These are phyloP conservation scores for Clathrospora elynae DNA, from an alignment of 2,329 filamentous ascomycete species.

Conservation along the genomic window DNA sequence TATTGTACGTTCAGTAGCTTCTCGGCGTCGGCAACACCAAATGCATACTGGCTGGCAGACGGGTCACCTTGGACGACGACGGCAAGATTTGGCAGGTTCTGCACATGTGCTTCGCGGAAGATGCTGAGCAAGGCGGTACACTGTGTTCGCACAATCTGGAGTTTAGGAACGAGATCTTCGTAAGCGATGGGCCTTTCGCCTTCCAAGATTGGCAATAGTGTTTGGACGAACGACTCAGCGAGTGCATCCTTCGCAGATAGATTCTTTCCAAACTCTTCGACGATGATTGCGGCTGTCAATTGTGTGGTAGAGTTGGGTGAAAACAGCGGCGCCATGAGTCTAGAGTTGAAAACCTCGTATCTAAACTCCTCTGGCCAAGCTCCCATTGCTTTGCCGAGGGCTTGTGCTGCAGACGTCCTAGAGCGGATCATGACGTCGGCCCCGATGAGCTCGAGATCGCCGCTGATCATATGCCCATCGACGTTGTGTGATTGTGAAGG, in stretches of 20 bases:
- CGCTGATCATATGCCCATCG: constrained; percentile 96
- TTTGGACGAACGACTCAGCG: constrained; percentile 64
- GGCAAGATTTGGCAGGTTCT: constrained; percentile 77
- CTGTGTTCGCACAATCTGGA: constrained; percentile 87
- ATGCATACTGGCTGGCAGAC: constrained; percentile 89
- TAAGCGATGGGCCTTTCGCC: constrained; percentile 81
- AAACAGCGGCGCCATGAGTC: constrained; percentile 68
- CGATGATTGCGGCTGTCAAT: constrained; percentile 77
- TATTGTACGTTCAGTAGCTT: constrained; percentile 86
- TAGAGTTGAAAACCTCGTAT: constrained; percentile 67
- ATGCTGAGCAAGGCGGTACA: constrained; percentile 88
- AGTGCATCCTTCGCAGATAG: constrained; percentile 53
- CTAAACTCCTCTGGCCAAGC: constrained; percentile 67
- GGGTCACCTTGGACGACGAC: constrained; percentile 93
- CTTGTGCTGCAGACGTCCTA: constrained; percentile 82
- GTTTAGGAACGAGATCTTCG: constrained; percentile 84
- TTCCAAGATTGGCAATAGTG: constrained; percentile 78
- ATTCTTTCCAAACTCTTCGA: constrained; percentile 83
- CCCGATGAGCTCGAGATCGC: constrained; percentile 92
- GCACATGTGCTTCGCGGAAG: constrained; percentile 71
- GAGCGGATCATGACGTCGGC: constrained; percentile 87
- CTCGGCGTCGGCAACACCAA: constrained; percentile 85
- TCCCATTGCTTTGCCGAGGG: constrained; percentile 83
- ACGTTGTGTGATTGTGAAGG: constrained; percentile 80
- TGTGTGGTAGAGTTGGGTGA: constrained; percentile 85